Conservation (phyloP, 352 stramenopile species). For the Phytophthora cactorum region DNA sequence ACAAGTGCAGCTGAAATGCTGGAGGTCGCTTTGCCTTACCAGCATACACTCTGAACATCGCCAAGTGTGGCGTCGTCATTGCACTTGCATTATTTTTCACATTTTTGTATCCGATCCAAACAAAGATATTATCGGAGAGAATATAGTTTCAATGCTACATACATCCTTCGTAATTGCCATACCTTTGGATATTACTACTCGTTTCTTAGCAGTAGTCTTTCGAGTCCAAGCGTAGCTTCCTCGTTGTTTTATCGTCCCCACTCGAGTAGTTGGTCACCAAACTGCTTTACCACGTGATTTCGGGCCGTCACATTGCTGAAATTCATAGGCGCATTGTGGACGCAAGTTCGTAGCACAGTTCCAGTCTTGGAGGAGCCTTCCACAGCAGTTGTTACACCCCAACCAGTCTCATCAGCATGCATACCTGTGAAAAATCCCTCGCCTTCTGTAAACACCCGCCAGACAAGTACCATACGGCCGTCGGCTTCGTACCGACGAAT, state of each 20-base stretch:
- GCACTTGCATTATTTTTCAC: no score
- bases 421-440: slow-evolving; percentile 23
- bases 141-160: no score
- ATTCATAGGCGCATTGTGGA: slow-evolving; percentile 21
- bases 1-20: no score
- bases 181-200: no score
- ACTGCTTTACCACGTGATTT: slow-evolving; percentile 8
- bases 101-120: no score
- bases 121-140: no score
- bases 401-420: slow-evolving; percentile 27
- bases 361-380: background rate
- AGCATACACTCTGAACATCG: no score
- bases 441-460: slow-evolving; percentile 20
- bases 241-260: slow-evolving; percentile 15
- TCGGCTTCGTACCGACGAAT: slow-evolving; percentile 12
- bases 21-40: no score
- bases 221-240: background rate
- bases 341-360: slow-evolving; percentile 17
- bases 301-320: background rate
- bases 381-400: slow-evolving; percentile 15
- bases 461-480: slow-evolving; percentile 12
- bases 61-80: no score
- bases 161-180: no score
- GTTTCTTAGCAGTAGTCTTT: slow-evolving; percentile 7
- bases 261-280: slow-evolving; percentile 5